Conservation (phyloP, 2,329 filamentous ascomycete genomes). For the Xylaria sp. region DNA sequence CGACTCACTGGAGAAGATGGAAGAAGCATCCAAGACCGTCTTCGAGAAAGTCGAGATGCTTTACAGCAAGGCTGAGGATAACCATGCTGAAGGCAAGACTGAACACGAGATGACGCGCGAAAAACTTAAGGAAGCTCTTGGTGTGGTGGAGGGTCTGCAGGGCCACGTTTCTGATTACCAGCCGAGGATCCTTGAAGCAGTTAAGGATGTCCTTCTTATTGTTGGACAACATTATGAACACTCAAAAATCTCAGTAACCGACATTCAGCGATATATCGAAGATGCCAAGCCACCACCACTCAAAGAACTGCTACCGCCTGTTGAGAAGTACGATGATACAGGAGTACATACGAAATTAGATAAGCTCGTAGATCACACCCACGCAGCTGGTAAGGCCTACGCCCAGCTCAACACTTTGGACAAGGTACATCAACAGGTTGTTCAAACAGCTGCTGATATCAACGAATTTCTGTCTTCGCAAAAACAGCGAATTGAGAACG, state of each 20-base stretch:
- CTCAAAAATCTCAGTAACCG: conserved; percentile 72
- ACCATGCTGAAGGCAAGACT: conserved; percentile 75
- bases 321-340: conserved; percentile 57
- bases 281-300: conserved; percentile 64
- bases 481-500: conserved; percentile 77
- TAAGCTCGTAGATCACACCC: conserved; percentile 70
- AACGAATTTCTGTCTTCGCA: conserved; percentile 83
- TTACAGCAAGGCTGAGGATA: conserved; percentile 78
- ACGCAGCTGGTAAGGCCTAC: conserved; percentile 74
- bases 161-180: conserved; percentile 83
- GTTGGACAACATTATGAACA: conserved; percentile 91
- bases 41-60: conserved; percentile 85
- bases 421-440: conserved; percentile 87
- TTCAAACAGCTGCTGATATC: conserved; percentile 84
- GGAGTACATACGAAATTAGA: conserved; percentile 53
- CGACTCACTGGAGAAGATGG: conserved; percentile 86
- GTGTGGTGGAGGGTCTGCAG: conserved; percentile 79
- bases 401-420: conserved; percentile 84
- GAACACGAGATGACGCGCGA: conserved; percentile 87
- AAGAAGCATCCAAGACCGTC: conserved; percentile 86
- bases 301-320: conserved; percentile 61
- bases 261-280: conserved; percentile 68
- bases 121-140: conserved; percentile 78
- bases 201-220: conserved; percentile 85
- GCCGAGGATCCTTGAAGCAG: conserved; percentile 85